A percentile compares a stretch with the other conserved stretches of the same genome.
phyloP scores from a whole-genome alignment of 2,329 filamentous ascomycete genomes.

The Aspergillus phoenicis region DNA sequence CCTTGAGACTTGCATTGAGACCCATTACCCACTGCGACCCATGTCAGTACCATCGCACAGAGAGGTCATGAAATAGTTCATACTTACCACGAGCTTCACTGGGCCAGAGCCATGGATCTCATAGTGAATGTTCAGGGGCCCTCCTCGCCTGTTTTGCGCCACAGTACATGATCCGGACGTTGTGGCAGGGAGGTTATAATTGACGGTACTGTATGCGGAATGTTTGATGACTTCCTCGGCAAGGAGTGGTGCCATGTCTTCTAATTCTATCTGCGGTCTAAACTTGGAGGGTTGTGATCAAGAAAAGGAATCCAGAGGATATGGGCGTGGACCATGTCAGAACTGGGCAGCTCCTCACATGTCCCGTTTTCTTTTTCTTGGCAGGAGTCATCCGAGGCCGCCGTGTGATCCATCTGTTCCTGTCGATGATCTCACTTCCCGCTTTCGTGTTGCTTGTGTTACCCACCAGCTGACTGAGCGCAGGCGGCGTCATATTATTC shows the following conservation, averaged over 20 bases:
- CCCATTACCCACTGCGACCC: constrained; percentile 73
- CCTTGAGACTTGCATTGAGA: constrained; percentile 66
- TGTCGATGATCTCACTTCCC: constrained; percentile 1
- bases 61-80: not conserved
- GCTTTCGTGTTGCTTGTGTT: not conserved
- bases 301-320: not conserved
- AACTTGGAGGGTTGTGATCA: not conserved
- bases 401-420: constrained; percentile 1
- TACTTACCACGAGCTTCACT: constrained; percentile 70
- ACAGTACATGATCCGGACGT: constrained; percentile 64
- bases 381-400: not conserved
- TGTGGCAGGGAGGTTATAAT: constrained; percentile 61
- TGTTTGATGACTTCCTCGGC: constrained; percentile 37
- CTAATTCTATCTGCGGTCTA: not conserved
- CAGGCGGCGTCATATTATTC: not conserved
- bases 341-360: constrained; percentile 6
- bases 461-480: not conserved
- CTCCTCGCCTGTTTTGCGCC: constrained; percentile 66
- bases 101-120: constrained; percentile 78
- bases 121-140: constrained; percentile 74
- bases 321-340: not conserved
- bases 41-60: not conserved
- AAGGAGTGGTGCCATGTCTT: constrained; percentile 30
- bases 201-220: constrained; percentile 33
- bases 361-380: constrained; percentile 2